Base-by-base conservation (phyloP, 805 yeast species). In the Starmerella kuoi region DNA sequence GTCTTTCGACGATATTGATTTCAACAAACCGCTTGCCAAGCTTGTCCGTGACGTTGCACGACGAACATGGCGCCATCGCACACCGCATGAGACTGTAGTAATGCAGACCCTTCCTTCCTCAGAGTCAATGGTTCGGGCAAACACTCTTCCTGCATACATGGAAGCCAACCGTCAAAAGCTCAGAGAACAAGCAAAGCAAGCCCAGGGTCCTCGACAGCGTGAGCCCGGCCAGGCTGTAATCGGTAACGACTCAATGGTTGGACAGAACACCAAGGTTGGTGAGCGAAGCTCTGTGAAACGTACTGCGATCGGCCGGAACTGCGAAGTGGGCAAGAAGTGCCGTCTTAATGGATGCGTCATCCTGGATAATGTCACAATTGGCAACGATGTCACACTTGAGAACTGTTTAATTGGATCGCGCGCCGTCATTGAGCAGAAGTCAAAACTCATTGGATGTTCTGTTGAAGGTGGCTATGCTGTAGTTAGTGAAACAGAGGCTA, bases 261-360 rank as follows among this genome's bases (percentile, higher is more conserved):
- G 88, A 9, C 68, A 65, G 9, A 64, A 66, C 28, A 72, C 88
- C n/a, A 61, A 59, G 1, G 59, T 91, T 40, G 91, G 85, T 17
- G 96, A 85, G 55, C 75, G 76, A 51, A 79, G 94, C 18, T 82
- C 78, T 57, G 84, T 91, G 39, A 91, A 91, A 63, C 73, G 91
- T 47, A 72, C 94, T 0, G 83, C 84, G 14, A 69, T 91, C 23
- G 95, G 95, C 5, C 61, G 67, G 9, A 69, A 73, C 52, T 83
- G 94, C 62, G 64, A 51, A 15, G 75, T 93, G 40, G 98, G 98
- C 30, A 78, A 76, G 56, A 74, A 85, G 47, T 88, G 94, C 61
- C 77, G 91, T 52, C 70, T 91, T 43, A 81, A 86, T 2, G 97
- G 95, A 2, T 85, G 87, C 51, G 76, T 91, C 12, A 56, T 91